Percentiles rank a stretch among this genome's conserved stretches.
phyloP scores from a whole-genome alignment of 2,329 filamentous ascomycete genomes.

The Ceratocystis cacaofunesta region DNA sequence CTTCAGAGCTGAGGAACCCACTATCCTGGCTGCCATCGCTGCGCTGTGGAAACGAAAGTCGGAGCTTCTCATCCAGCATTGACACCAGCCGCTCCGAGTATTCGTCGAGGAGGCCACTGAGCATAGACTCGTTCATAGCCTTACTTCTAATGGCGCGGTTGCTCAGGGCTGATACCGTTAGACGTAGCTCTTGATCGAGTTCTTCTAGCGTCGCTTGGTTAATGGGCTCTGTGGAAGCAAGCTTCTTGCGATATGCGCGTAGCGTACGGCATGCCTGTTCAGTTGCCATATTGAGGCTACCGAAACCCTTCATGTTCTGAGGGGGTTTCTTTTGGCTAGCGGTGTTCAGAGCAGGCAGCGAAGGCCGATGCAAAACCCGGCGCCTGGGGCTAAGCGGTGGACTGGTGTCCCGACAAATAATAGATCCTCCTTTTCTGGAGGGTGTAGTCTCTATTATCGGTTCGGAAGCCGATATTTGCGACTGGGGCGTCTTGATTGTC shows the following conservation, averaged over 20 bases:
- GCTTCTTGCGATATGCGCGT: slow-evolving; percentile 47
- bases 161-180: slow-evolving; percentile 46
- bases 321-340: slow-evolving; percentile 36
- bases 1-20: slow-evolving; percentile 13
- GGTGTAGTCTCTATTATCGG: slow-evolving; percentile 33
- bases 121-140: slow-evolving; percentile 40
- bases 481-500: slow-evolving; percentile 26
- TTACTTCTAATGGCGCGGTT: slow-evolving; percentile 40
- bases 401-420: slow-evolving; percentile 28
- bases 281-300: slow-evolving; percentile 45
- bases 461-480: slow-evolving; percentile 28
- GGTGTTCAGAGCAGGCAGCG: slow-evolving; percentile 35
- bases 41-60: slow-evolving; percentile 29
- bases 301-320: slow-evolving; percentile 35
- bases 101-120: slow-evolving; percentile 54
- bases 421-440: slow-evolving; percentile 33
- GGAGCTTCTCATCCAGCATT: slow-evolving; percentile 57
- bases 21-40: slow-evolving; percentile 19
- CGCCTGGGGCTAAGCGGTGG: slow-evolving; percentile 37
- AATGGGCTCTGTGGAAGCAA: slow-evolving; percentile 41
- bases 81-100: slow-evolving; percentile 59
- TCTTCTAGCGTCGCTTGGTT: slow-evolving; percentile 44
- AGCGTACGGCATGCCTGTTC: slow-evolving; percentile 50
- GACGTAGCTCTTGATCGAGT: slow-evolving; percentile 48
- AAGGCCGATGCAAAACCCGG: slow-evolving; percentile 36